Evolutionary conservation across 441 rosid species (phyloP), one percentile per base, ranked within the genome.

Genomic region (Brassica balearica): DNA sequence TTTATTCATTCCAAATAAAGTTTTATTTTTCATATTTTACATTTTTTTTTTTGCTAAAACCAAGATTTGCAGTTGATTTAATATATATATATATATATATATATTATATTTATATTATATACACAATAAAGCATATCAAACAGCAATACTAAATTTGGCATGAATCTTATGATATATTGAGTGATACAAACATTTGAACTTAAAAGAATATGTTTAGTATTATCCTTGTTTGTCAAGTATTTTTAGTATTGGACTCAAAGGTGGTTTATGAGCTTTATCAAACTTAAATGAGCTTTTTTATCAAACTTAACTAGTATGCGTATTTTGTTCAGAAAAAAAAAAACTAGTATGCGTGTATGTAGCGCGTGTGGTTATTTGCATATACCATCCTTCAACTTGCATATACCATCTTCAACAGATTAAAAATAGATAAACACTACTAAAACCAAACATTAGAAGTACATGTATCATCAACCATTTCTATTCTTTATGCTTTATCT

Each of bases 301-400:
- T 41, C 3, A 41, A 41, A 41, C 48, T 41, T 41, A 41, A 41
- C 14, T 10, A 43, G 14, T 38, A 38, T 41, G 8, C 51, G 14
- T 43, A 25, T 25, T 25, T 25, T 25, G 27, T 25, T 25, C 27
- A 25, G 1, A 25, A 25, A 25, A 25, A 25, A 25, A 25, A 25
- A 25, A 25, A 38, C 11, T 7, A 38, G 46, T 32, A 34, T 36
- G 6, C 48, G 5, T 41, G 53, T 46, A 46, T 2, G 19, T n/a
- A 51, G 56, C 8, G 8, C 56, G 56, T 51, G 56, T 46, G 55
- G 56, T 51, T 51, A 14, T 51, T 51, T 51, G 58, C 58, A 51
- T 2, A 53, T 53, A 53, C 58, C 58, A 51, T 51, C 20, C 20
- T 51, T 51, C 58, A 51, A 51, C 34, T 48, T 48, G 55, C 55